These are phyloP conservation scores for Mycena belliarum DNA, from an alignment of 768 basidiomycete species.

Conservation along the genomic window DNA sequence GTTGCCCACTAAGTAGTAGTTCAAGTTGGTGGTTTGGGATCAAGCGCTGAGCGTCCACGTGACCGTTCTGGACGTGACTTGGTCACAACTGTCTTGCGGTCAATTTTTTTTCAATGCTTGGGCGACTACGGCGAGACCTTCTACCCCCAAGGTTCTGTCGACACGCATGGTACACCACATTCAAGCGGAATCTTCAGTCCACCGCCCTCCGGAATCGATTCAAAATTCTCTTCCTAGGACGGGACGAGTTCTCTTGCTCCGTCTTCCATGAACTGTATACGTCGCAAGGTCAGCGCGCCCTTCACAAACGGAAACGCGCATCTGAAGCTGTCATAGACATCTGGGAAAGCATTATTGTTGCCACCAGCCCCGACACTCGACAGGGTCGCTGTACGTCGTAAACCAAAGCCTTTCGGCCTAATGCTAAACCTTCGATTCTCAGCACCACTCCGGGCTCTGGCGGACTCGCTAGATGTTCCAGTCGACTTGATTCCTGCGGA, in stretches of 20 bases:
- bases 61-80: no score
- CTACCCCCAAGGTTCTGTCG: no score
- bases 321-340: conserved; percentile 52
- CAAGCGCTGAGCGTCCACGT: no score
- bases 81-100: no score
- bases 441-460: conserved; percentile 75
- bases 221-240: conserved; percentile 85
- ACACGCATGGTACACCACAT: no score
- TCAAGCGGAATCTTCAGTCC: background rate
- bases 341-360: conserved; percentile 68
- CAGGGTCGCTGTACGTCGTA: conserved; percentile 60
- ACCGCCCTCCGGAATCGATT: conserved; percentile 39
- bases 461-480: conserved; percentile 51
- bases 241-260: conserved; percentile 83
- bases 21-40: no score
- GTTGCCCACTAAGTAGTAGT: no score
- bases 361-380: conserved; percentile 69
- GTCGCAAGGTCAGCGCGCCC: conserved; percentile 53
- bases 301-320: conserved; percentile 5
- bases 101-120: no score
- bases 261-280: conserved; percentile 65
- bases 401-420: conserved; percentile 17
- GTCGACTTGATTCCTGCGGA: conserved; percentile 62
- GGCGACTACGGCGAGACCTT: no score
- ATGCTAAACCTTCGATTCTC: conserved; percentile 7